Percentiles rank a stretch among this genome's conserved stretches.
Evolutionary conservation across 345 rosid species (phyloP).

Genomic region (Eucalyptus sp.): DNA sequence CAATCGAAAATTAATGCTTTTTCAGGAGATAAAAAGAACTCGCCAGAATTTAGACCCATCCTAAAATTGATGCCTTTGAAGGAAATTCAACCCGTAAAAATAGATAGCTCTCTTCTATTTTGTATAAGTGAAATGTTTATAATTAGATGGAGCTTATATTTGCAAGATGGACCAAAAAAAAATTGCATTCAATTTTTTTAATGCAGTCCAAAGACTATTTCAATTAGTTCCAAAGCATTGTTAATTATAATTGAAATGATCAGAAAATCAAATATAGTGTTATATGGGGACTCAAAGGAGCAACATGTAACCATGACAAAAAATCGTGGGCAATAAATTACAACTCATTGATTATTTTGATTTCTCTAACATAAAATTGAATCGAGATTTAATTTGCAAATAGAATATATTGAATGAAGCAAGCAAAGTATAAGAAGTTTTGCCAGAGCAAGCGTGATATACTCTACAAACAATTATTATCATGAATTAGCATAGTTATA

Average conservation of each 20-base stretch:
- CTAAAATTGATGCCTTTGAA: no score
- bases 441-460: not conserved
- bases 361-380: not conserved
- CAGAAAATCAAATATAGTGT: not conserved
- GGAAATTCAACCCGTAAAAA: no score
- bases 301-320: not conserved
- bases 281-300: not conserved
- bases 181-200: no score
- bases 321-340: not conserved
- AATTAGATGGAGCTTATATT: no score
- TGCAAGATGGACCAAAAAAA: no score
- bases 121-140: no score
- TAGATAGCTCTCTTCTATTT: no score
- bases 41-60: no score
- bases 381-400: not conserved
- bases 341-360: not conserved
- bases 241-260: not conserved
- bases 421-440: not conserved
- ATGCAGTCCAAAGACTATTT: no score
- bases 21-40: no score
- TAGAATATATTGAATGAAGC: not conserved
- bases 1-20: no score
- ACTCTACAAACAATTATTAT: not conserved
- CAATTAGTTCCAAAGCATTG: not conserved
- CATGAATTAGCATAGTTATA: not conserved